A percentile compares a stretch with the other conserved stretches of the same genome.
Conservation (phyloP, 192 early-diverging fungal genomes). For the Umbelopsis ramanniana region DNA sequence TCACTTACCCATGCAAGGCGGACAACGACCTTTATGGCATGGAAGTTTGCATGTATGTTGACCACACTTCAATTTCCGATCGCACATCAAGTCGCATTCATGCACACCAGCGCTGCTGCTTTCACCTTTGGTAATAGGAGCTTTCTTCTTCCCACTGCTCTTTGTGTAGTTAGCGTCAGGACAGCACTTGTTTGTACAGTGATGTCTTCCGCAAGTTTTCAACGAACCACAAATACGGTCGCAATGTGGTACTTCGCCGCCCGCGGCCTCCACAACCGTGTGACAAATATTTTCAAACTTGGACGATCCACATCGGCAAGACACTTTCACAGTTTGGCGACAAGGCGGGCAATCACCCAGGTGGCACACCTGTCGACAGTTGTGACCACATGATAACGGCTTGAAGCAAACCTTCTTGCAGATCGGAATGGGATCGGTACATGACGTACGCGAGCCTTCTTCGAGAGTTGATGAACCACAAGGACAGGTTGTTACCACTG, state of each 20-base stretch:
- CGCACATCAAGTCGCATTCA: conserved; percentile 72
- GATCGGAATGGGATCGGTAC: conserved; percentile 60
- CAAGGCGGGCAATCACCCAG: conserved; percentile 69
- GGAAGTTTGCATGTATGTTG: conserved; percentile 72
- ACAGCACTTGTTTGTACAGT: conserved; percentile 70
- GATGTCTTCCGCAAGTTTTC: conserved; percentile 74
- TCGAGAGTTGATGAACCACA: conserved; percentile 52
- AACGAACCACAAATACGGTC: conserved; percentile 63
- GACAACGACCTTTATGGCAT: conserved; percentile 83
- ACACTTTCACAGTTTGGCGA: conserved; percentile 45
- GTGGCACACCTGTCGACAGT: conserved; percentile 65
- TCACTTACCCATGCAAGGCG: conserved; percentile 64
- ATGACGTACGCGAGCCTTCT: conserved; percentile 37
- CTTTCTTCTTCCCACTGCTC: conserved; percentile 32
- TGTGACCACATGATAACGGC: conserved; percentile 63
- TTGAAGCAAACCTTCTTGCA: conserved; percentile 67
- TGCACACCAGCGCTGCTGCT: conserved; percentile 55
- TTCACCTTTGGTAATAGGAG: conserved; percentile 13
- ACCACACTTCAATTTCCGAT: conserved; percentile 78
- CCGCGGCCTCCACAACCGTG: conserved; percentile 40
- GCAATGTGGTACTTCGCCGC: conserved; percentile 58
- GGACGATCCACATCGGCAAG: conserved; percentile 69
- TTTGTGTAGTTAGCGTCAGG: conserved; percentile 46
- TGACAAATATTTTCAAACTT: conserved; percentile 51
- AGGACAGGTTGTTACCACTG: conserved; percentile 50